phyloP scores from a whole-genome alignment of 2,329 filamentous ascomycete species.

The Trichoderma brevicompactum region DNA sequence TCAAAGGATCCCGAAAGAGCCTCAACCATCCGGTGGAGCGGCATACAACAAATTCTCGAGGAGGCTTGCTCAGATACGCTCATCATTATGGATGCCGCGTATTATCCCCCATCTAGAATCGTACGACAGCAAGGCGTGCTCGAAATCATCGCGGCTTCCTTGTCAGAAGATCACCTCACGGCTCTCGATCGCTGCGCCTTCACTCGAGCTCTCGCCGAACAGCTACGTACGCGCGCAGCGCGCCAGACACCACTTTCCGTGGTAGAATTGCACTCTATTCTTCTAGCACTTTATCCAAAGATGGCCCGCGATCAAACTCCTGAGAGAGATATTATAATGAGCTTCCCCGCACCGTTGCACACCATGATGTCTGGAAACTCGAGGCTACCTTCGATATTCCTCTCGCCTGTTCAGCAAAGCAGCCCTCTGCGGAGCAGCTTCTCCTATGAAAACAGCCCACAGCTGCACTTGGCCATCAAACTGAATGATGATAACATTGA shows the following conservation, averaged over 20 bases:
- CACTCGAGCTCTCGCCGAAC: conserved; percentile 55
- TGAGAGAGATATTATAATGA: conserved; percentile 53
- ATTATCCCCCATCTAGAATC: conserved; percentile 59
- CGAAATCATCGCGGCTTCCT: conserved; percentile 60
- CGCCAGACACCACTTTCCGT: conserved; percentile 54
- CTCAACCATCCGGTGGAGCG: conserved; percentile 58
- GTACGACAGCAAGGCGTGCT: conserved; percentile 58
- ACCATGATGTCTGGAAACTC: conserved; percentile 60
- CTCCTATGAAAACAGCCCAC: conserved; percentile 50
- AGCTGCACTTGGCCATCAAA: conserved; percentile 56
- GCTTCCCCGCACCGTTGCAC: conserved; percentile 59
- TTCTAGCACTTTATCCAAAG: conserved; percentile 57
- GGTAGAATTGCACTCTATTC: conserved; percentile 58
- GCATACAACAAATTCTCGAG: conserved; percentile 61
- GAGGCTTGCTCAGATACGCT: conserved; percentile 60
- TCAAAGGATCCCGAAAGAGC: conserved; percentile 52
- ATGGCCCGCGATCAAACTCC: conserved; percentile 55
- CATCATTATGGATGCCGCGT: conserved; percentile 63
- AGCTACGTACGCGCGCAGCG: conserved; percentile 53
- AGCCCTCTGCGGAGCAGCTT: conserved; percentile 46
- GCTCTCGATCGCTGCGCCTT: conserved; percentile 57
- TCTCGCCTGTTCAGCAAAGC: conserved; percentile 55
- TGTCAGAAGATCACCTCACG: conserved; percentile 56
- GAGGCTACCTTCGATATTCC: conserved; percentile 59
- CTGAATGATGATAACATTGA: conserved; percentile 57